Conservation (phyloP, 129 eudicot genomes). For the Calendula officinalis region DNA sequence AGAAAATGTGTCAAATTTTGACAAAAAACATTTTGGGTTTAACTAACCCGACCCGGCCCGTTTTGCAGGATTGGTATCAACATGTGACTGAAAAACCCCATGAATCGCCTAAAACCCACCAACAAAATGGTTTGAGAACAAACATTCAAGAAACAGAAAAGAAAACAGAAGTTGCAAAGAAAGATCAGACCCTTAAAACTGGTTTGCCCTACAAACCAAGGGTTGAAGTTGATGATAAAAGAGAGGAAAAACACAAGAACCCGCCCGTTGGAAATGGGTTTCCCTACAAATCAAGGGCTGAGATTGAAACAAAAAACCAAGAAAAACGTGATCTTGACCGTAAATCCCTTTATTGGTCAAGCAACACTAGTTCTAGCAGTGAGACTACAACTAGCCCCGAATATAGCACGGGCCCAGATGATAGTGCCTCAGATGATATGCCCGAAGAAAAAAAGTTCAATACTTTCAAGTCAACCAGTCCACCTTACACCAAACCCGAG, state of each 20-base stretch:
- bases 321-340: constrained; percentile 20
- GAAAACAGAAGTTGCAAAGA: constrained; percentile 8
- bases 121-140: constrained; percentile 22
- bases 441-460: constrained; percentile 27
- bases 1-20: not conserved
- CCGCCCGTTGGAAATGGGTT: not conserved
- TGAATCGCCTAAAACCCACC: constrained; percentile 5
- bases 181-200: not conserved
- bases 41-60: not conserved
- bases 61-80: constrained; percentile 40
- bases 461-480: constrained; percentile 30
- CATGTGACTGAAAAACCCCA: constrained; percentile 19
- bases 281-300: constrained; percentile 17
- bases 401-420: constrained; percentile 21
- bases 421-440: constrained; percentile 33
- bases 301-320: constrained; percentile 14
- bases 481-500: constrained; percentile 56
- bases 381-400: constrained; percentile 25
- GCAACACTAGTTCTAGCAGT: constrained; percentile 27
- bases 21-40: not conserved
- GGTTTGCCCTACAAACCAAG: constrained; percentile 1
- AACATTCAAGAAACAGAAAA: constrained; percentile 1
- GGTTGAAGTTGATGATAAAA: constrained; percentile 9
- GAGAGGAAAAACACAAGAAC: not conserved
- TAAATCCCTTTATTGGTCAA: constrained; percentile 28